These are phyloP conservation scores for Acorus calamus DNA, from an alignment of 106 monocot species.

Conservation along the genomic window DNA sequence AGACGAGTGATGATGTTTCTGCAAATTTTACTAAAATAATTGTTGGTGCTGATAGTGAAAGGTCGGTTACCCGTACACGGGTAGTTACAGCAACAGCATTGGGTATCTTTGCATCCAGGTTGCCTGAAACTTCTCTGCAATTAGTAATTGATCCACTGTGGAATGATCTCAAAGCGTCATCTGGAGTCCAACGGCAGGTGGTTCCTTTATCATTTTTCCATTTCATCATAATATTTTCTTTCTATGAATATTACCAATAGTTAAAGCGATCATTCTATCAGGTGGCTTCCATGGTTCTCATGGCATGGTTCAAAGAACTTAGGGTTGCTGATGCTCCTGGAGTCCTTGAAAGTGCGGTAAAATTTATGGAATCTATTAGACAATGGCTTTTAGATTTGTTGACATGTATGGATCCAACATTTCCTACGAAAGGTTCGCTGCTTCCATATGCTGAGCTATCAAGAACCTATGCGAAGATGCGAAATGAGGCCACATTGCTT, in stretches of 20 bases:
- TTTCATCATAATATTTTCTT: not conserved
- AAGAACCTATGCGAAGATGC: slow-evolving; percentile 88
- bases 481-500: slow-evolving; percentile 56
- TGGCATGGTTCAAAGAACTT: slow-evolving; percentile 87
- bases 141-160: slow-evolving; percentile 56
- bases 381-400: slow-evolving; percentile 71
- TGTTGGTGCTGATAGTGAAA: slow-evolving; percentile 80
- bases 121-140: slow-evolving; percentile 44
- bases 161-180: slow-evolving; percentile 51
- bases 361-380: slow-evolving; percentile 27
- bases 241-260: not conserved
- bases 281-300: slow-evolving; percentile 79
- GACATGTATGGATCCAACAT: slow-evolving; percentile 73
- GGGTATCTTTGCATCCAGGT: slow-evolving; percentile 69
- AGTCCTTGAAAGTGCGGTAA: slow-evolving; percentile 14
- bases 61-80: slow-evolving; percentile 64
- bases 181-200: slow-evolving; percentile 92
- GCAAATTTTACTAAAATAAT: slow-evolving; percentile 38
- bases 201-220: not conserved
- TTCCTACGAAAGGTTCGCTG: slow-evolving; percentile 77
- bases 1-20: slow-evolving; percentile 37
- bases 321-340: slow-evolving; percentile 19
- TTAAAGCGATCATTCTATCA: slow-evolving; percentile 18
- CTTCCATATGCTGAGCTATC: slow-evolving; percentile 93
- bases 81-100: slow-evolving; percentile 68